Base-by-base conservation (phyloP, 495 filamentous ascomycete species). In the Echria macrotheca region DNA sequence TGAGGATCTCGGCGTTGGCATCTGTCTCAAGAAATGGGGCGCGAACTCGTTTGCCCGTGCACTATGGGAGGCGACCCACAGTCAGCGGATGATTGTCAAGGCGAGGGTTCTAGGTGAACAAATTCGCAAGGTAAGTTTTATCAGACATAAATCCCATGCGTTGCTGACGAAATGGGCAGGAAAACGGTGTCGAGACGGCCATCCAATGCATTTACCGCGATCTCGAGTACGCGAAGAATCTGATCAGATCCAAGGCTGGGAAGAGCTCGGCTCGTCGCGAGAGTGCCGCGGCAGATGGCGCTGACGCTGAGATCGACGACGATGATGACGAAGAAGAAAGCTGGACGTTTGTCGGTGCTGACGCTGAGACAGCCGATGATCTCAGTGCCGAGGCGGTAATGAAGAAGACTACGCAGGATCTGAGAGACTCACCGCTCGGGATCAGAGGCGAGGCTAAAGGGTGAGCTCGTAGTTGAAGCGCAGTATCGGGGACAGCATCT, bases 171-270 rank as follows among this genome's bases (percentile, higher is more conserved):
- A 28, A 46, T 14, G 6, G 23, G 44, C 50, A 94, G 86, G 93
- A 98, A 65, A 80, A 91, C 56, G 93, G 93, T 12, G 89, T 96
- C 32, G 83, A 82, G 11, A 85, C 76, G 12, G 93, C 94, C 8
- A 89, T 98, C 52, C 87, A 97, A 61, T 83, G 83, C 45, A 89
- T 98, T 44, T 98, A 96, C 64, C 84, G 93, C 8, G 93, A 97
- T 63, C 76, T 98, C 32, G 93, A 97, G 60, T 96, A 97, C 51
- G 94, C 93, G n/a, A 86, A 82, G 63, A 85, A 84, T 15, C 72
- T 96, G 44, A 85, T 95, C 67, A 86, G 85, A 63, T 61, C 69
- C 39, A 73, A 74, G 48, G 45, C 64, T 24, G 72, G 73, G 49
- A 74, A 71, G 64, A 69, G 71, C 42, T 57, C 54, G 38, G 74